Conservation (phyloP, 2,329 filamentous ascomycete species). For the Scedosporium apiospermum region DNA sequence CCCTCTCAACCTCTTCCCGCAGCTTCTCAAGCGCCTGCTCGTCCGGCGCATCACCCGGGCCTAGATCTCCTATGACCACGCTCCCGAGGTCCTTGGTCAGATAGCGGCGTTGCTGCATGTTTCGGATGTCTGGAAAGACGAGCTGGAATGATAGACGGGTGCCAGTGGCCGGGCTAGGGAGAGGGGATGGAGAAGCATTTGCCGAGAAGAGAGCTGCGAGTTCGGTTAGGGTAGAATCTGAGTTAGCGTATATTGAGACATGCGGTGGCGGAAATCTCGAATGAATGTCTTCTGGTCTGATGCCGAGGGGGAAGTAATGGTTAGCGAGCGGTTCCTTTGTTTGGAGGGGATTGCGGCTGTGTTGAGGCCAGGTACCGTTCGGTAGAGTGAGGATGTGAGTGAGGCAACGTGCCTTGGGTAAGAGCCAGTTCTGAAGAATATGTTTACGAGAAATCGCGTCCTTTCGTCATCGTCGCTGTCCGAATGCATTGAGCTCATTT, state of each 20-base stretch:
- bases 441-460: slow-evolving; percentile 73
- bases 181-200: slow-evolving; percentile 47
- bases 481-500: slow-evolving; percentile 3
- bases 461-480: not conserved
- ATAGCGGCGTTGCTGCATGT: slow-evolving; percentile 43
- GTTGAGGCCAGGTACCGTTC: not conserved
- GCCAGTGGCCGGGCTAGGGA: slow-evolving; percentile 67
- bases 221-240: slow-evolving; percentile 69
- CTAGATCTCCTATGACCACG: slow-evolving; percentile 59
- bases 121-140: slow-evolving; percentile 65
- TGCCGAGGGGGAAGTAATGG: not conserved
- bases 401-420: slow-evolving; percentile 53
- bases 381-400: not conserved
- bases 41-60: slow-evolving; percentile 31
- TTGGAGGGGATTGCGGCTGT: not conserved
- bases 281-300: slow-evolving; percentile 64
- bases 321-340: not conserved
- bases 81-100: slow-evolving; percentile 74
- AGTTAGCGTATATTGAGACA: slow-evolving; percentile 80
- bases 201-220: slow-evolving; percentile 67
- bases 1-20: slow-evolving; percentile 32
- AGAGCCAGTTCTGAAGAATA: slow-evolving; percentile 68
- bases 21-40: slow-evolving; percentile 12
- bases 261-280: slow-evolving; percentile 50
- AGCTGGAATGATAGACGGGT: slow-evolving; percentile 82